A percentile compares a stretch with the other conserved stretches of the same genome.
Conservation (phyloP, 2,329 filamentous ascomycete species). For the Monosporascus sp. region DNA sequence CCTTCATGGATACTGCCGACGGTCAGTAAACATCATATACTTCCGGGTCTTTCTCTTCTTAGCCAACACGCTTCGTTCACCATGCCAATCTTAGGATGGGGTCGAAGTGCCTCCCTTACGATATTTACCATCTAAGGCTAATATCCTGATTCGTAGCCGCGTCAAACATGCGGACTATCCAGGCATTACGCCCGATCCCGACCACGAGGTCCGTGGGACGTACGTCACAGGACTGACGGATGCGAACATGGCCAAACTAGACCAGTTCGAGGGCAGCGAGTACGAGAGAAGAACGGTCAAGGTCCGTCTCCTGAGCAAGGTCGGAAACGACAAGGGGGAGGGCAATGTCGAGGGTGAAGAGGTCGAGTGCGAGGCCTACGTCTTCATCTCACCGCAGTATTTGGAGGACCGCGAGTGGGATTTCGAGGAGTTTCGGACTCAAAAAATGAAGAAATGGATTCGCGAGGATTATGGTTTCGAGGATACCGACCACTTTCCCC, state of each 20-base stretch:
- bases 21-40: slow-evolving; percentile 26
- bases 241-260: slow-evolving; percentile 68
- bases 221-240: slow-evolving; percentile 74
- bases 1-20: slow-evolving; percentile 67
- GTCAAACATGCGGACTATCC: slow-evolving; percentile 74
- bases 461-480: slow-evolving; percentile 44
- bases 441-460: slow-evolving; percentile 60
- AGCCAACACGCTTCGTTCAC: no score
- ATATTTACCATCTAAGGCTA: slow-evolving; percentile 17
- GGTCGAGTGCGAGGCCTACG: slow-evolving; percentile 57
- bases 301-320: slow-evolving; percentile 31
- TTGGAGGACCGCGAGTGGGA: slow-evolving; percentile 82
- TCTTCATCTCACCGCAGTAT: slow-evolving; percentile 45
- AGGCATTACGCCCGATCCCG: slow-evolving; percentile 57
- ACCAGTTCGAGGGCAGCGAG: slow-evolving; percentile 75
- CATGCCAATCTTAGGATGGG: not conserved
- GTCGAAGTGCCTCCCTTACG: not conserved
- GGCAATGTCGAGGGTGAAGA: slow-evolving; percentile 40
- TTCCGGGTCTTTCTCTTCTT: not conserved
- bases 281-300: slow-evolving; percentile 31
- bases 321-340: slow-evolving; percentile 32
- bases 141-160: slow-evolving; percentile 31
- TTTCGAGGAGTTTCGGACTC: slow-evolving; percentile 72
- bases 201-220: slow-evolving; percentile 64
- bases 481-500: slow-evolving; percentile 24